Conservation (phyloP, 805 yeast genomes). For the Lipomyces sp. region DNA sequence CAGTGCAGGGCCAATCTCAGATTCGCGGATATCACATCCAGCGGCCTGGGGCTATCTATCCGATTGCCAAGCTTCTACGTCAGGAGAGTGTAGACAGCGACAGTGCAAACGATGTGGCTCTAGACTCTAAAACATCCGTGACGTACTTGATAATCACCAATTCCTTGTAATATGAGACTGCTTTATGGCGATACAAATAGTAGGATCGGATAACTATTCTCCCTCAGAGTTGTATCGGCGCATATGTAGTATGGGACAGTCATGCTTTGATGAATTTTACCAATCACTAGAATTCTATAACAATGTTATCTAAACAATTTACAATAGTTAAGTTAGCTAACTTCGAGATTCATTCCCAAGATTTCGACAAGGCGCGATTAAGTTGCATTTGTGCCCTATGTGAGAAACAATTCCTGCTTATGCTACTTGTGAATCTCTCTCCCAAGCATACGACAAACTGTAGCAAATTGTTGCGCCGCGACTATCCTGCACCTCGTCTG, state of each 20-base stretch:
- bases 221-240: neutral
- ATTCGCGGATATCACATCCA: conserved; percentile 32
- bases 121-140: conserved; percentile 5
- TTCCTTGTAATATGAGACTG: neutral
- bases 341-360: too few species aligned
- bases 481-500: neutral
- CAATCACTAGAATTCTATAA: neutral
- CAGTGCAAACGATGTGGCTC: conserved; percentile 13
- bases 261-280: neutral
- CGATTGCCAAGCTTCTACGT: neutral
- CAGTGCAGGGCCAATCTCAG: conserved; percentile 4
- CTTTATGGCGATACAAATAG: neutral
- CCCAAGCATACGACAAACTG: too few species aligned
- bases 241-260: neutral
- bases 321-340: too few species aligned
- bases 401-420: too few species aligned
- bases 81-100: conserved; percentile 15
- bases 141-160: neutral
- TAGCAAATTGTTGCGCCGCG: too few species aligned
- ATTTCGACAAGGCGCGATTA: too few species aligned
- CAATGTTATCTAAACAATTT: too few species aligned
- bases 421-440: too few species aligned
- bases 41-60: conserved; percentile 31
- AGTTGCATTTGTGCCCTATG: too few species aligned
- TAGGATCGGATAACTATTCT: neutral